Base-by-base conservation (phyloP, 371 early-diverging fungal species). In the Nematocida major region DNA sequence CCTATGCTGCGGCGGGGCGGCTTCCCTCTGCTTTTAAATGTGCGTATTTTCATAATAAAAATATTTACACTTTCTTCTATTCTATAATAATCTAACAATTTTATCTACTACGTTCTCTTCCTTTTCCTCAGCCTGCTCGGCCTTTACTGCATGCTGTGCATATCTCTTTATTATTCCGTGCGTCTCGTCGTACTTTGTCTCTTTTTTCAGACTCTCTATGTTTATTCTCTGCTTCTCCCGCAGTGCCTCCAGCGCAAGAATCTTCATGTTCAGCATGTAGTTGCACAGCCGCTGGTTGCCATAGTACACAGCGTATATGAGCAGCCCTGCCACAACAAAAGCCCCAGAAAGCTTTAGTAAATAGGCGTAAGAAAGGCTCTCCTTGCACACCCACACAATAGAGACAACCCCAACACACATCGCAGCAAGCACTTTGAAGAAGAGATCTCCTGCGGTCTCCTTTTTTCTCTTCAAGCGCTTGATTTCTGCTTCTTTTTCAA, bases 311-410 rank as follows among this genome's bases (percentile, higher is more conserved):
- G 73, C 59, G 32, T 36, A 43, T n/a, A 59, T 32, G n/a, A 78
- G 4, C 49, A 61, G 61, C 3, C 50, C 59, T n/a, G 73, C 39
- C 11, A 78, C 7, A 28, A 43, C 32, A 20, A 47, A 24, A 13
- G 36, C 48, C 22, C 59, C 59, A n/a, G 43, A 7, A n/a, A 36
- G 42, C 28, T 68, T 80, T 18, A 53, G 53, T 54, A 80, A 68
- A 36, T 57, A 62, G 1, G 65, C 9, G 42, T 79, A 81, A 22
- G 59, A 57, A 26, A 82, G 22, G 48, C 66, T 59, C 59, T 81
- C 81, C 65, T 81, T 82, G 47, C 68, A 36, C 20, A 69, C 59
- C 82, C 81, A 81, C 22, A 81, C 68, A 66, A 80, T 38, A 54
- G 78, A 67, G 42, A 66, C 26, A 36, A 40, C 65, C 3, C 47